Evolutionary conservation across 2,329 filamentous ascomycete genomes (phyloP).

Genomic region (Herpotrichia juniperi): DNA sequence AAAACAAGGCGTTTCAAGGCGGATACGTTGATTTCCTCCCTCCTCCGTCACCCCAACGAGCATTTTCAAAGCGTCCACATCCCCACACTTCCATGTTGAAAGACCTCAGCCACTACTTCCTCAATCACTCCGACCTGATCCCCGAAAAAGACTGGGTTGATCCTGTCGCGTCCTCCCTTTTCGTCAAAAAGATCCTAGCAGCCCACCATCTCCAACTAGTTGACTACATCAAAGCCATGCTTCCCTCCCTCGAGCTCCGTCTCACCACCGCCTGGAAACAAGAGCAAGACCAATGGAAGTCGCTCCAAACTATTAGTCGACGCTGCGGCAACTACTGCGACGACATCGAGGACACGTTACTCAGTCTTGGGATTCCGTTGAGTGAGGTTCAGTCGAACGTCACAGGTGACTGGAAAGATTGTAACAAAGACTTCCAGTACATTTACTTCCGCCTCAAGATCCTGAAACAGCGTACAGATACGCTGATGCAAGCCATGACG

Average conservation of each 20-base stretch:
- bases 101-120: constrained; percentile 36
- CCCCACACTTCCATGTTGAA: constrained; percentile 34
- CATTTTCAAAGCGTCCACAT: constrained; percentile 15
- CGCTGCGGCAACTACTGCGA: constrained; percentile 44
- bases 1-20: constrained; percentile 34
- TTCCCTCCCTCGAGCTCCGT: constrained; percentile 39
- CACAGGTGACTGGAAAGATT: constrained; percentile 28
- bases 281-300: constrained; percentile 43
- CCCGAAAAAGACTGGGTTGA: constrained; percentile 23
- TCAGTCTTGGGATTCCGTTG: constrained; percentile 33
- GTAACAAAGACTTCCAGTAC: constrained; percentile 40
- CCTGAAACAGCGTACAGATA: constrained; percentile 40
- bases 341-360: constrained; percentile 39
- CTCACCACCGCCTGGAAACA: constrained; percentile 39
- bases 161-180: constrained; percentile 30
- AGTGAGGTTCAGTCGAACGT: constrained; percentile 6
- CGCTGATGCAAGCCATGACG: constrained; percentile 41
- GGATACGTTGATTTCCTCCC: constrained; percentile 40
- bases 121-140: constrained; percentile 26
- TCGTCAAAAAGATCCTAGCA: constrained; percentile 42
- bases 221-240: constrained; percentile 43
- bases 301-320: constrained; percentile 37
- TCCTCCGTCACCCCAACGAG: constrained; percentile 2
- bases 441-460: constrained; percentile 39
- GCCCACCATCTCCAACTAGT: constrained; percentile 40